Base-by-base conservation (phyloP, 305 asterid species). In the Salvia sclarea region DNA sequence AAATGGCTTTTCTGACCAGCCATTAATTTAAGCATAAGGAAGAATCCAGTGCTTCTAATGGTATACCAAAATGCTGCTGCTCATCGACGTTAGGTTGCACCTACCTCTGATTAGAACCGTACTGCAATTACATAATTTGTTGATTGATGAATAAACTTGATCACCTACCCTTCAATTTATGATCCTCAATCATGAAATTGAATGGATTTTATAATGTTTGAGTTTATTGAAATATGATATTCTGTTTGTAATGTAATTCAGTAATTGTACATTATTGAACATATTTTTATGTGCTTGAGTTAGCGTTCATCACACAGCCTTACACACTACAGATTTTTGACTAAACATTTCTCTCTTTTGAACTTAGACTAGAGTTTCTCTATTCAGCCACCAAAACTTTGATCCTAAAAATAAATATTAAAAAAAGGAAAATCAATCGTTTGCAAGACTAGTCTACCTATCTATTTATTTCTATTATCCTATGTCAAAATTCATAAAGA, bases 71-170 rank as follows among this genome's bases (percentile, higher is more conserved):
- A 44, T 25, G 58, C 49, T 35, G 61, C 65, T 11, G 41, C 70
- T 18, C 50, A 69, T 53, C 20, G 22, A 75, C 28, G 76, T 75
- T 64, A 64, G 69, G 21, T 64, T 59, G 17, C 69, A 61, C 76
- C 64, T 66, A 72, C 61, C 73, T 3, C 62, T 25, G 76, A 38
- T 64, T 5, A 17, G 31, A 37, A 49, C 16, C 14, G 11, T 10
- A 14, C 1, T 17, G 13, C n/a, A 22, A 24, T 37, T 24, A 35
- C 20, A 54, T 25, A 24, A 28, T 54, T 11, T 43, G 53, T n/a
- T 64, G 60, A 45, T 24, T 22, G 40, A 7, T 45, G 18, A 69
- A 30, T 47, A 45, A 69, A 70, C 53, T 38, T 64, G 64, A 41
- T 61, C 21, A 58, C 76, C 80, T 56, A 62, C 68, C 68, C 59